Base-by-base conservation (phyloP, 2,329 filamentous ascomycete genomes). In the Alternaria brassicicola region DNA sequence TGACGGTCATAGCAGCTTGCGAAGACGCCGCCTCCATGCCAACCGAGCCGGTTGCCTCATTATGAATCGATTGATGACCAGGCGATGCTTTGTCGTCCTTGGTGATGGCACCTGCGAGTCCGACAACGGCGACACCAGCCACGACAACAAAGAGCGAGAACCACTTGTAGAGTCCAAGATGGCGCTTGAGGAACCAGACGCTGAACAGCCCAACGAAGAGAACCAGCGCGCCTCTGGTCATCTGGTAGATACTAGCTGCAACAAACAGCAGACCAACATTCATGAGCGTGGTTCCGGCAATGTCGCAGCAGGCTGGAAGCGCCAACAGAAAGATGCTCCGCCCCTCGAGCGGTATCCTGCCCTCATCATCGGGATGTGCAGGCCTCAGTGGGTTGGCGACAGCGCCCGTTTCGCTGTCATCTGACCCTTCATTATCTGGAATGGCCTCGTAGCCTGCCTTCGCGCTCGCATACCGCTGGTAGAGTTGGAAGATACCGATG, bases 171-270 rank as follows among this genome's bases (percentile, higher is more conserved):
- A 90, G 75, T 61, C 88, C 86, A 31, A 99, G 83, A 67, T 87
- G 89, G 46, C 92, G 87, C 70, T 87, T 89, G 56, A 99, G 82
- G 77, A 99, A 98, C 12, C 96, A 71, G 26, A 99, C 93, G 72
- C 93, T 97, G 80, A 99, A 97, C 0, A 98, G 81, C 0, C 95
- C 95, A 19, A 99, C 95, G 69, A 99, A 99, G 6, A 99, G 84
- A 3, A 99, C 94, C 39, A 99, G 84, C 0, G 95, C 95, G 8
- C 95, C 95, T 58, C 95, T 85, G 1, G 94, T 98, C 95, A 99
- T 99, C 80, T 99, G 95, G 79, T 97, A 99, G 72, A 99, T 97
- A 60, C 92, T 96, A 1, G 95, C 92, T 12, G 92, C 95, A 23
- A 98, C 93, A 75, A 98, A 93, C 47, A 98, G 84, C 66, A 99